Evolutionary conservation across 1,284 basidiomycete species (phyloP), one percentile per base, ranked within the genome.

Genomic region (Ceratobasidium sp.): DNA sequence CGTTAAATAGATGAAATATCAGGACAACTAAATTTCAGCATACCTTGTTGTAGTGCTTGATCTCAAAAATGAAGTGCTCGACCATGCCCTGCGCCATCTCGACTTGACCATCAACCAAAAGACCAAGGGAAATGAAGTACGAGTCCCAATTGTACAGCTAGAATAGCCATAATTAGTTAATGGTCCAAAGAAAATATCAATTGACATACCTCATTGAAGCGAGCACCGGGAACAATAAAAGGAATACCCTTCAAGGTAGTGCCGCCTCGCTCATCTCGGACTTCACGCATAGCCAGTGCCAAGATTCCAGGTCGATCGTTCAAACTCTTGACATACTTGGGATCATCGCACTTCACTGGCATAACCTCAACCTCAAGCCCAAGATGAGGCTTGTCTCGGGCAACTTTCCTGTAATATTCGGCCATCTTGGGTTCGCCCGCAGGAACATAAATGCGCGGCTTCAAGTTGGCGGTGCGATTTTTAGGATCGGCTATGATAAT

Each of bases 51-150:
- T 98, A 98, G 86, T 98, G 95, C 85, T 92, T 96, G 88, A 99
- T 98, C 88, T 99, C 96, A 84, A 99, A 99, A 83, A 98, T 94
- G 86, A 98, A 99, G 85, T 99, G 97, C 80, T 99, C 97, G 65
- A 99, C 96, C 90, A 98, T 97, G 81, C 95, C 95, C 86, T 96
- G 96, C 9, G 97, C 97, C 89, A 99, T 94, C 80, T 93, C 91
- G 56, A 98, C 90, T 82, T 96, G 92, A 40, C 96, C 96, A 84
- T 99, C 97, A 33, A 98, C 95, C 26, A 99, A 91, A 6, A 99
- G 90, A 46, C 97, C 97, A 38, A 99, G 91, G 15, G 94, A 90
- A 83, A 97, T 96, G 84, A 98, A 98, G 87, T 97, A 98, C 26
- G 94, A 95, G 84, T 96, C 95, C 95, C 94, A 96, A 84, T 95